Evolutionary conservation across 441 rosid genomes (phyloP), one percentile per base, ranked within the genome.

Genomic region (Syzygium syzygioides): DNA sequence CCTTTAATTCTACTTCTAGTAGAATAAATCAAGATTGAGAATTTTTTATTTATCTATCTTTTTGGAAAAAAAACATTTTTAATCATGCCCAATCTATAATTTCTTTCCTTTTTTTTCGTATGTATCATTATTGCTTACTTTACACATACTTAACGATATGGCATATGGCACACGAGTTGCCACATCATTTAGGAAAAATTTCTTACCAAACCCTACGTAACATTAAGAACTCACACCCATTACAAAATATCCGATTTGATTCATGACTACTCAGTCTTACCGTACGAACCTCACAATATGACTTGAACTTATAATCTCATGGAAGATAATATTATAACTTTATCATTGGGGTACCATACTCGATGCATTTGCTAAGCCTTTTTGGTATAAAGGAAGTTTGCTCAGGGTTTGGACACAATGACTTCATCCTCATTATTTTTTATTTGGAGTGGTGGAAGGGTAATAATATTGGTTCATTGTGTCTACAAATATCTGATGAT

Each of bases 181-280:
- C 5, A 0, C 60, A 25, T 23, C 28, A 57, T 57, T 57, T 57
- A 23, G 28, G 25, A 57, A 57, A 57, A 23, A 3, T 56, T 56
- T 56, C 28, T 20, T 9, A 9, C 5, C 25, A 56, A 56, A 23
- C 28, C 23, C 28, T 57, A 3, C 4, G 2, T 57, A 57, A 12
- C 60, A 23, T 9, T 23, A 7, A 41, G 45, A 41, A 10, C n/a
- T 57, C 14, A 57, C 2, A 53, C 18, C 13, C 55, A 53, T 2
- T 7, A 14, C 0, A 14, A 0, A 62, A 62, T 62, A 6, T n/a
- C 14, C 1, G 1, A 3, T 62, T 14, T 3, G 4, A 62, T 0
- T 9, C 2, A 62, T n/a, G 14, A 14, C 2, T 14, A 62, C 20
- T 7, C 10, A 0, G 5, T 62, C 9, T 62, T 28, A 62, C 7